These are phyloP conservation scores for Candida manassasensis DNA, from an alignment of 805 yeast species.

Conservation along the genomic window DNA sequence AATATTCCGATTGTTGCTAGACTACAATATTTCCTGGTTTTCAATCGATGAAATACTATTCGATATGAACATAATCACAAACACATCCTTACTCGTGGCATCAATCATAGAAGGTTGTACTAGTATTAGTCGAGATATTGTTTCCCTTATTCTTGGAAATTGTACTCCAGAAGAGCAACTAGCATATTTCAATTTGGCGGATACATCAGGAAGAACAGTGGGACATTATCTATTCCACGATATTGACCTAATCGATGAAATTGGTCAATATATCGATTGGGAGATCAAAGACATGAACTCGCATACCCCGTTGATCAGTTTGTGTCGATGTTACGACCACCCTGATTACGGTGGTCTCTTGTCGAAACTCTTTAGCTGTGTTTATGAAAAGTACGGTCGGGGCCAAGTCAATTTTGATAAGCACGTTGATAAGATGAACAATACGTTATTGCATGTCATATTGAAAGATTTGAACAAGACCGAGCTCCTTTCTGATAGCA, in stretches of 20 bases:
- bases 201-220: slow-evolving; percentile 51
- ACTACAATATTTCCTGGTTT: slow-evolving; percentile 43
- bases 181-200: slow-evolving; percentile 46
- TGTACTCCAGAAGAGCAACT: slow-evolving; percentile 44
- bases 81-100: slow-evolving; percentile 53
- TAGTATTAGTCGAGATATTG: slow-evolving; percentile 43
- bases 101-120: slow-evolving; percentile 55
- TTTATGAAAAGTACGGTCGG: slow-evolving; percentile 38
- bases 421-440: slow-evolving; percentile 71
- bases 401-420: slow-evolving; percentile 43
- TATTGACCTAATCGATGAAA: slow-evolving; percentile 40
- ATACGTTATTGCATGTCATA: slow-evolving; percentile 71
- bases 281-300: slow-evolving; percentile 53
- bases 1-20: slow-evolving; percentile 44
- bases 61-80: slow-evolving; percentile 51
- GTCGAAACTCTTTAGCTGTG: slow-evolving; percentile 39
- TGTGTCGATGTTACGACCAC: slow-evolving; percentile 80
- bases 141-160: slow-evolving; percentile 34
- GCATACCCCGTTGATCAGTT: slow-evolving; percentile 74
- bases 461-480: slow-evolving; percentile 42
- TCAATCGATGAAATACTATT: slow-evolving; percentile 63
- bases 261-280: slow-evolving; percentile 72
- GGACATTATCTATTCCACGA: slow-evolving; percentile 74
- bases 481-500: slow-evolving; percentile 17
- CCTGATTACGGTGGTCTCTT: slow-evolving; percentile 51